Evolutionary conservation across 345 rosid genomes (phyloP).

Genomic region (Corchorus capsularis): DNA sequence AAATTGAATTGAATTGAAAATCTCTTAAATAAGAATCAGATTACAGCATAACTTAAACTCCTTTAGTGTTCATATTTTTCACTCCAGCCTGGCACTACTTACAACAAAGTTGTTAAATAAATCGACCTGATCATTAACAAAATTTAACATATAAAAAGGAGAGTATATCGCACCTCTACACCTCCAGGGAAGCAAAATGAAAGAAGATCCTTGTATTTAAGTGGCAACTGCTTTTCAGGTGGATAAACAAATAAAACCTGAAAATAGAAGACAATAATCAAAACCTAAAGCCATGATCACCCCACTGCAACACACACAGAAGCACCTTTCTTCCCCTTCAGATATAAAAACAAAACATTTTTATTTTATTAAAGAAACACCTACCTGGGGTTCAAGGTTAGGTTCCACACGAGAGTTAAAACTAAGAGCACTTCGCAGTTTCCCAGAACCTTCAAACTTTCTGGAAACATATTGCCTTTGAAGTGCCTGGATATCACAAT

Average conservation of each 20-base stretch:
- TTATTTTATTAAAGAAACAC: conserved; percentile 8
- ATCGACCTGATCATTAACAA: no score
- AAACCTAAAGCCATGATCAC: conserved; percentile 3
- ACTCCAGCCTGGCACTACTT: conserved; percentile 1
- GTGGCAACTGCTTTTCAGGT: conserved; percentile 77
- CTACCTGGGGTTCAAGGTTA: conserved; percentile 83
- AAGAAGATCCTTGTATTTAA: conserved; percentile 82
- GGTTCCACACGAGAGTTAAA: conserved; percentile 75
- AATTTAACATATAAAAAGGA: neutral
- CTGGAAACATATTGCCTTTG: conserved; percentile 59
- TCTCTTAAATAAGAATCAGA: neutral
- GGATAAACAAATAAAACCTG: conserved; percentile 96
- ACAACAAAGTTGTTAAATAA: neutral
- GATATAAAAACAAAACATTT: conserved; percentile 4
- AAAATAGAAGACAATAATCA: conserved; percentile 31
- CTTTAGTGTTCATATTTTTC: neutral
- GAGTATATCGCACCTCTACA: conserved; percentile 57
- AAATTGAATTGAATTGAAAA: conserved; percentile 4
- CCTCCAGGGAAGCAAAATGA: conserved; percentile 98
- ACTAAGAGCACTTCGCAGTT: conserved; percentile 50
- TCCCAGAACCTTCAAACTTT: conserved; percentile 68
- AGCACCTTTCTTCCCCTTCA: no score
- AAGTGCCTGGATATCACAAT: conserved; percentile 80
- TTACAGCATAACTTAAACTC: neutral
- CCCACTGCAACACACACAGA: neutral